Conservation (phyloP, 169 alveolate genomes). For the Eimeria necatrix region DNA sequence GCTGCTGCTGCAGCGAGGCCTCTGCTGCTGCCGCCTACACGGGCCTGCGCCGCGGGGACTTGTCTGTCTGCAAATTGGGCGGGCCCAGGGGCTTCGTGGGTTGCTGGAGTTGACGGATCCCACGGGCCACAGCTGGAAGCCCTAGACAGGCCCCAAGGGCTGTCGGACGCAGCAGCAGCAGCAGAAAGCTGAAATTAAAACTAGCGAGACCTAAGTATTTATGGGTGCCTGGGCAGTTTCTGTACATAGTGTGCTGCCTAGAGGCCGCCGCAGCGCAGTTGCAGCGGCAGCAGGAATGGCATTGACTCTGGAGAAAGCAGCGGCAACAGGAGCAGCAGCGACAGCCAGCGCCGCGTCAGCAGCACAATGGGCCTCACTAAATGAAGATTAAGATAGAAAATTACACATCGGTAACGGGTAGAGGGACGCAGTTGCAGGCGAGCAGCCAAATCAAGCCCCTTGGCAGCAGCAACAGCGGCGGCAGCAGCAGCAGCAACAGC, state of each 20-base stretch:
- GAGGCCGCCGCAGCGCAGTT: background rate
- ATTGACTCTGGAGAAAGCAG: background rate
- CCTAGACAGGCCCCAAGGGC: no score
- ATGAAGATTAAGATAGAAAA: background rate
- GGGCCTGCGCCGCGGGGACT: no score
- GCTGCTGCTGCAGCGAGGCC: no score
- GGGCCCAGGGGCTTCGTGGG: no score
- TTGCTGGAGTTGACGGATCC: no score
- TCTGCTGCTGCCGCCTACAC: no score
- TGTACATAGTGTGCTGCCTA: background rate
- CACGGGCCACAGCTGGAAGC: no score
- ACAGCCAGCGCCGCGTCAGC: background rate
- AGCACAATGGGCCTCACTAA: background rate
- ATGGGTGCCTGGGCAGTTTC: no score
- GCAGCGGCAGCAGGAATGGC: background rate
- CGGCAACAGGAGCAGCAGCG: conserved; percentile 1
- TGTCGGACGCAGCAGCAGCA: conserved; percentile 27
- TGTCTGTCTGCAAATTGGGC: no score
- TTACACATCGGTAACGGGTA: background rate
- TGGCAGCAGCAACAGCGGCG: background rate
- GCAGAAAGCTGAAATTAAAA: background rate
- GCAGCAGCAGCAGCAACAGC: conserved; percentile 49
- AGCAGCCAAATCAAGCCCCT: conserved; percentile 9
- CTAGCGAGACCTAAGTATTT: background rate
- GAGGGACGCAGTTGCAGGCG: background rate